Percentiles rank a stretch among this genome's conserved stretches.
These are phyloP conservation scores for Exophiala calicioides DNA, from an alignment of 2,329 filamentous ascomycete genomes.

Conservation along the genomic window DNA sequence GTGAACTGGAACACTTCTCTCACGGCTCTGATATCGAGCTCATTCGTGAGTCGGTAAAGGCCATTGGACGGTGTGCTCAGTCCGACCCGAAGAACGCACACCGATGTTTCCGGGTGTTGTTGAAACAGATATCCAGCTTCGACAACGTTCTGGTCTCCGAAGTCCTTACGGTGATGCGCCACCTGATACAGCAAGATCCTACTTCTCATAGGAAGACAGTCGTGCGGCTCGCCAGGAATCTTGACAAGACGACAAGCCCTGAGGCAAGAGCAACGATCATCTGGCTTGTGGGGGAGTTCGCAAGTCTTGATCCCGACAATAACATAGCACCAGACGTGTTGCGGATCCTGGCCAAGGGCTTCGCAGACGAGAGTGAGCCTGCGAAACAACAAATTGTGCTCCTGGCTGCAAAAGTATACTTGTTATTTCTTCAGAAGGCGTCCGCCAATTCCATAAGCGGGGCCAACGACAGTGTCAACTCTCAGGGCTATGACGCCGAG, in stretches of 20 bases:
- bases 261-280: constrained; percentile 91
- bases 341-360: constrained; percentile 81
- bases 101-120: constrained; percentile 77
- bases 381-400: constrained; percentile 91
- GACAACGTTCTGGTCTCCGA: constrained; percentile 86
- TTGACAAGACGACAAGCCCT: constrained; percentile 84
- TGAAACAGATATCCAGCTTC: constrained; percentile 83
- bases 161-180: constrained; percentile 89
- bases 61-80: constrained; percentile 91
- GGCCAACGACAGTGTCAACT: constrained; percentile 17
- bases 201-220: constrained; percentile 80
- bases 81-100: constrained; percentile 61
- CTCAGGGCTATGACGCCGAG: constrained; percentile 37
- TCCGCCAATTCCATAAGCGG: constrained; percentile 28
- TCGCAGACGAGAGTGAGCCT: constrained; percentile 77
- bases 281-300: constrained; percentile 95
- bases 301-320: constrained; percentile 74
- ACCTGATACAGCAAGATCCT: constrained; percentile 91
- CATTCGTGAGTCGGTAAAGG: constrained; percentile 84
- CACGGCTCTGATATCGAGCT: constrained; percentile 71
- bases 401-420: constrained; percentile 92
- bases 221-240: constrained; percentile 82
- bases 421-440: constrained; percentile 69
- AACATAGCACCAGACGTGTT: constrained; percentile 93
- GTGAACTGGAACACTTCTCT: constrained; percentile 92